Percentiles rank a stretch among this genome's conserved stretches.
phyloP scores from a whole-genome alignment of 2,329 filamentous ascomycete genomes.

The Aureobasidium leucospermi region DNA sequence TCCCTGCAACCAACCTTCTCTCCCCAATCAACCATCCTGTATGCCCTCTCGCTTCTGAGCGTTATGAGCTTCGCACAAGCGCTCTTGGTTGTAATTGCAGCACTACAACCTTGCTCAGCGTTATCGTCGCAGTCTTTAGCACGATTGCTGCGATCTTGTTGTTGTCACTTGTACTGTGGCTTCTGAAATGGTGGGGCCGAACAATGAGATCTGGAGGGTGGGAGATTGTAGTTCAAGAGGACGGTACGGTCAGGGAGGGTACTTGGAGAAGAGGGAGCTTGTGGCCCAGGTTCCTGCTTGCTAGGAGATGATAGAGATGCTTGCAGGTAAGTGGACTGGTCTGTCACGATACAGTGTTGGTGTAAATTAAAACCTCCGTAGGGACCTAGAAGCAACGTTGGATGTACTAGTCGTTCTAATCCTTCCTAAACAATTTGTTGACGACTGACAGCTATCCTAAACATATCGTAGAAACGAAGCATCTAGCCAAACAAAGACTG shows the following conservation, averaged over 20 bases:
- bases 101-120: slow-evolving; percentile 38
- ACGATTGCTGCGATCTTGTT: slow-evolving; percentile 32
- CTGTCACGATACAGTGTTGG: background rate
- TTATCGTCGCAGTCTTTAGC: slow-evolving; percentile 35
- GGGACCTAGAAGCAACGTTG: no score
- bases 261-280: background rate
- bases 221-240: slow-evolving; percentile 12
- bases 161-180: slow-evolving; percentile 23
- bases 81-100: slow-evolving; percentile 40
- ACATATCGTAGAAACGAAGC: no score
- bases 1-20: slow-evolving; percentile 35
- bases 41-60: slow-evolving; percentile 33
- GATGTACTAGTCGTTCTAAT: no score
- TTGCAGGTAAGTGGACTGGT: background rate
- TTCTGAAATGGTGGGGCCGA: slow-evolving; percentile 19
- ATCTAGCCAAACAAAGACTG: no score
- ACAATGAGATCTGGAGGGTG: background rate
- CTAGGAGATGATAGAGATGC: background rate
- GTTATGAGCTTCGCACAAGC: slow-evolving; percentile 39
- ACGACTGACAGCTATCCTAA: no score
- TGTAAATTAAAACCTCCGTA: no score
- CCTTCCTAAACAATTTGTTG: no score
- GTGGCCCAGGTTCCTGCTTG: slow-evolving; percentile 1
- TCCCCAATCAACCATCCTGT: slow-evolving; percentile 30
- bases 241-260: background rate